A percentile compares a stretch with the other conserved stretches of the same genome.
Conservation (phyloP, 805 yeast genomes). For the Myxozyma neotropica region DNA sequence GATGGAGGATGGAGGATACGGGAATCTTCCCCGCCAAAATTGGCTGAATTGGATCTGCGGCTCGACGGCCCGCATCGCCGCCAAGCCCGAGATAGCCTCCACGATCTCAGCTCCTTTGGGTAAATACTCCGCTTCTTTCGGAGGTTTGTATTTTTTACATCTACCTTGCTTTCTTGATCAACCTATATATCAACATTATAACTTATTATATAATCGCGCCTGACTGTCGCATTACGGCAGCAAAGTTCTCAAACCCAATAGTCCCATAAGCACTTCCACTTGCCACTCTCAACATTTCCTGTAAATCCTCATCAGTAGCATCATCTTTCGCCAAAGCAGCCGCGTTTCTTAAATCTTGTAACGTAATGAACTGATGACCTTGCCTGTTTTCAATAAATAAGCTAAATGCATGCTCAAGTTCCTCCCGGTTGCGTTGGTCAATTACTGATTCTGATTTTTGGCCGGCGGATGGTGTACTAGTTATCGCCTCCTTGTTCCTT, state of each 20-base stretch:
- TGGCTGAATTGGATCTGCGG: no score
- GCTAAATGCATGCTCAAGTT: constrained; percentile 27
- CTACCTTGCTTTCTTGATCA: no score
- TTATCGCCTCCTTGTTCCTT: constrained; percentile 3
- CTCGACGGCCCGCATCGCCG: not conserved
- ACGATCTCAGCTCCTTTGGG: no score
- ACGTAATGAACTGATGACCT: constrained; percentile 34
- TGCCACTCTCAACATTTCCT: constrained; percentile 40
- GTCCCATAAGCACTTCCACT: constrained; percentile 29
- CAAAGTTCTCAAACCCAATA: constrained; percentile 35
- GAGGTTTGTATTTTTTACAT: no score
- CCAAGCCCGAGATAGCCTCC: no score
- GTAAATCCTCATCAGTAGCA: constrained; percentile 39
- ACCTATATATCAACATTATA: no score
- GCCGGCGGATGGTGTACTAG: not conserved
- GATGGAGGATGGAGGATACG: no score
- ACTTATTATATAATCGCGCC: constrained; percentile 26
- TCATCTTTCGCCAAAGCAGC: constrained; percentile 38
- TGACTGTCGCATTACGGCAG: constrained; percentile 36
- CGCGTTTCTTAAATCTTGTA: constrained; percentile 36
- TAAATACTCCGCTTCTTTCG: no score
- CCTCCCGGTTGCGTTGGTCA: not conserved
- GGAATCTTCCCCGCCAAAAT: not conserved
- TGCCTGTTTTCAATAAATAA: constrained; percentile 19
- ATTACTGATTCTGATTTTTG: not conserved